phyloP scores from a whole-genome alignment of 179 eudicot genomes.

The Kewa caespitosa region DNA sequence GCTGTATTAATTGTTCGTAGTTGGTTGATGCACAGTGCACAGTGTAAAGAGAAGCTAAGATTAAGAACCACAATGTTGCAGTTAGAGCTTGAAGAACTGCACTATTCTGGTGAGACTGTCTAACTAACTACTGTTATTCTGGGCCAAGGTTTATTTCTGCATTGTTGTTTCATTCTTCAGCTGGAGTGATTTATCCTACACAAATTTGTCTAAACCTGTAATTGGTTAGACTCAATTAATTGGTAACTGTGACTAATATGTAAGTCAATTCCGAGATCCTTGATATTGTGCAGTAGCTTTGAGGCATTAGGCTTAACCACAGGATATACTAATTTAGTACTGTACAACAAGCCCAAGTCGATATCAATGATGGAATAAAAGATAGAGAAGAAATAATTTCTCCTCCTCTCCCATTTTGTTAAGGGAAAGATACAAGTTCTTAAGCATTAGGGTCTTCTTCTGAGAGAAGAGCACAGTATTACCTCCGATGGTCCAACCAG shows the following conservation, averaged over 20 bases:
- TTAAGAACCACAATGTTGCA: neutral
- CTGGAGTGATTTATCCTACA: neutral
- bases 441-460: neutral
- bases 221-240: neutral
- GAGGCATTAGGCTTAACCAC: no score
- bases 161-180: neutral
- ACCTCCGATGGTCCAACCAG: slow-evolving; percentile 96
- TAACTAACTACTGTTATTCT: neutral
- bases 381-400: no score
- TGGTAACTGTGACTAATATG: neutral
- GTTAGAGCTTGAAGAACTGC: neutral
- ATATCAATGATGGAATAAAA: no score
- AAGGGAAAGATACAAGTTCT: neutral
- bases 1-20: neutral
- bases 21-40: neutral
- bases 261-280: neutral
- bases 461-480: neutral
- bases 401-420: no score
- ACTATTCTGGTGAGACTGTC: neutral
- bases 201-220: neutral
- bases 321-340: no score
- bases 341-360: no score
- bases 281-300: neutral
- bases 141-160: neutral
- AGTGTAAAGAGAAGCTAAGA: neutral